A percentile compares a stretch with the other conserved stretches of the same genome.
phyloP scores from a whole-genome alignment of 176 grass and related monocot species.

The Bolboschoenus planiculmis region DNA sequence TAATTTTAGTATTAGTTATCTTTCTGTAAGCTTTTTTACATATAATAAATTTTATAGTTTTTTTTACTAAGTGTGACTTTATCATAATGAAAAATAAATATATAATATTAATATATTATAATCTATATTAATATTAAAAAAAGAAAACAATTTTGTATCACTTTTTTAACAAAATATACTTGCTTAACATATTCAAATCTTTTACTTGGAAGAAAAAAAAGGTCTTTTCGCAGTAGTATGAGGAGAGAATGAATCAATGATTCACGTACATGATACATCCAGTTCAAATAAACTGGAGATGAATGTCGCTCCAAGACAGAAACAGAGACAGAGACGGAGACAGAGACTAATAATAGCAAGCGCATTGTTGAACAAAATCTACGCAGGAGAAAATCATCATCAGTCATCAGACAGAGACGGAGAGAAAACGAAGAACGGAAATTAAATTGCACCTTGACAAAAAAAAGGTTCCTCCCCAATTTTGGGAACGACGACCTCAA shows the following conservation, averaged over 20 bases:
- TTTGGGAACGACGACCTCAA: slow-evolving; percentile 13
- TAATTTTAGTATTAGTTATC: neutral
- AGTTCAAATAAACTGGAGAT: neutral
- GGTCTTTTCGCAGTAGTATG: no score
- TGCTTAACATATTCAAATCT: neutral
- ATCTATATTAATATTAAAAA: neutral
- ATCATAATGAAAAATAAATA: neutral
- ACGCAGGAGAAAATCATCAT: neutral
- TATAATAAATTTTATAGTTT: neutral
- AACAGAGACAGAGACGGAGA: neutral
- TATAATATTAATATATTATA: neutral
- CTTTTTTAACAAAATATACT: neutral
- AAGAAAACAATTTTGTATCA: neutral
- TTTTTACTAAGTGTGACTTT: neutral
- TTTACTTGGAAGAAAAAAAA: no score
- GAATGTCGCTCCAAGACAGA: no score
- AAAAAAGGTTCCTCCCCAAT: neutral
- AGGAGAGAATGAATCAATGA: no score
- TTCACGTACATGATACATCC: neutral
- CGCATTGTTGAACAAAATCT: neutral
- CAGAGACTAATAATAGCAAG: neutral
- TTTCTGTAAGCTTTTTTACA: neutral
- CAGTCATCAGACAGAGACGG: neutral
- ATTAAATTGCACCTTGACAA: neutral
- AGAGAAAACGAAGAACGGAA: neutral